Conservation (phyloP, 2,329 filamentous ascomycete genomes). For the Aspergillus fischeri region DNA sequence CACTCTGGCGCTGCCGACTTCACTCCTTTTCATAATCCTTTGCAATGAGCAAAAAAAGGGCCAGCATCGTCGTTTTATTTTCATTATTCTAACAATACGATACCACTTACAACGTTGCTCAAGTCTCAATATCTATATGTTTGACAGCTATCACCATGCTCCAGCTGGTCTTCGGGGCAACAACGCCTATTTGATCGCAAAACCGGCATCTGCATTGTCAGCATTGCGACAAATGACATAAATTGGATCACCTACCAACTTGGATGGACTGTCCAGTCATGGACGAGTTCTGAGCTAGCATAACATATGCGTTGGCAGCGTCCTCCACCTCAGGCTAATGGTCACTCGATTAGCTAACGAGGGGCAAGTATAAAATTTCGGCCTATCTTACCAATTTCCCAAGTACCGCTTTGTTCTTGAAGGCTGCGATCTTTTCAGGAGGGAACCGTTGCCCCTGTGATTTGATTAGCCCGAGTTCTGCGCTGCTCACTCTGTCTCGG, state of each 20-base stretch:
- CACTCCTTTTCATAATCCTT: conserved; percentile 32
- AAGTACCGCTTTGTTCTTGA: conserved; percentile 55
- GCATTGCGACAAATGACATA: background rate
- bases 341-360: conserved; percentile 6
- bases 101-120: conserved; percentile 8
- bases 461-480: conserved; percentile 2
- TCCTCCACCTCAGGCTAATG: conserved; percentile 40
- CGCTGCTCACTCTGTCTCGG: background rate
- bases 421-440: conserved; percentile 52
- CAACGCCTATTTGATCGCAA: conserved; percentile 15
- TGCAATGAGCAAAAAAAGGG: conserved; percentile 19
- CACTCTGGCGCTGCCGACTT: conserved; percentile 21
- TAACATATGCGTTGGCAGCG: conserved; percentile 38
- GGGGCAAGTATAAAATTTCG: background rate
- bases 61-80: background rate
- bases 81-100: conserved; percentile 15
- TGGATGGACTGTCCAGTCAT: conserved; percentile 45
- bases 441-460: conserved; percentile 53
- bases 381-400: conserved; percentile 51
- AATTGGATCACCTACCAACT: conserved; percentile 33
- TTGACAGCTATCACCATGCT: background rate
- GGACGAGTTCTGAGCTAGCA: conserved; percentile 42
- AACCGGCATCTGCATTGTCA: conserved; percentile 31
- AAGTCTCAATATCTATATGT: background rate
- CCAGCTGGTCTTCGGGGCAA: background rate